These are phyloP conservation scores for Hypoxylon trugodes DNA, from an alignment of 495 filamentous ascomycete species.

Conservation along the genomic window DNA sequence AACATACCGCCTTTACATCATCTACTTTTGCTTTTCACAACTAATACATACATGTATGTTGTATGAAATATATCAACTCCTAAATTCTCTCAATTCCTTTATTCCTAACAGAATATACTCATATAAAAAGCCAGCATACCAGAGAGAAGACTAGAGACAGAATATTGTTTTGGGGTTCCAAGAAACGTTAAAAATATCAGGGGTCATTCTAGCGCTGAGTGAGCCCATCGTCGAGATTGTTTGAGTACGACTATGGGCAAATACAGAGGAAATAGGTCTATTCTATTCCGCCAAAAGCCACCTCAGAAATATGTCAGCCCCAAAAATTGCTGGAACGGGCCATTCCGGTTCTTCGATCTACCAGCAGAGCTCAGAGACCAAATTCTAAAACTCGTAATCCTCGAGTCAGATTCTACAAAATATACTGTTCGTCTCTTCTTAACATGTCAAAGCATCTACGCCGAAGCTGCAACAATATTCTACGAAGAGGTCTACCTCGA, in stretches of 20 bases:
- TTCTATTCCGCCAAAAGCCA: slow-evolving; percentile 30
- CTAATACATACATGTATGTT: neutral
- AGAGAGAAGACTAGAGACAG: neutral
- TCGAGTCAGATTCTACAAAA: slow-evolving; percentile 14
- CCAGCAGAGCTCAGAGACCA: slow-evolving; percentile 39
- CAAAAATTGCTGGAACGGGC: slow-evolving; percentile 24
- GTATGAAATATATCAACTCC: no score
- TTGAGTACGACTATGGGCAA: slow-evolving; percentile 19
- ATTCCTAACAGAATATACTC: neutral
- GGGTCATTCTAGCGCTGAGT: neutral
- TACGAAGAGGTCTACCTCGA: slow-evolving; percentile 36
- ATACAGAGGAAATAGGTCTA: slow-evolving; percentile 36
- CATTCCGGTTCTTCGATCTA: slow-evolving; percentile 43
- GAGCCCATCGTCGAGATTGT: neutral
- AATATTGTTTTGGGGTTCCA: no score
- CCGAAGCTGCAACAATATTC: slow-evolving; percentile 40
- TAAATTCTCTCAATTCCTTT: no score
- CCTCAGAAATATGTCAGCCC: neutral
- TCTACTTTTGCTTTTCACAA: neutral
- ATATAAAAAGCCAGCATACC: neutral
- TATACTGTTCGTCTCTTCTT: slow-evolving; percentile 34
- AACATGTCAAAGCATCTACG: slow-evolving; percentile 29
- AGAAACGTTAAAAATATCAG: no score
- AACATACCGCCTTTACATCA: slow-evolving; percentile 1
- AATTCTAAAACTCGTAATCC: slow-evolving; percentile 30